These are phyloP conservation scores for Exophiala spinifera DNA, from an alignment of 2,329 filamentous ascomycete species.

Conservation along the genomic window DNA sequence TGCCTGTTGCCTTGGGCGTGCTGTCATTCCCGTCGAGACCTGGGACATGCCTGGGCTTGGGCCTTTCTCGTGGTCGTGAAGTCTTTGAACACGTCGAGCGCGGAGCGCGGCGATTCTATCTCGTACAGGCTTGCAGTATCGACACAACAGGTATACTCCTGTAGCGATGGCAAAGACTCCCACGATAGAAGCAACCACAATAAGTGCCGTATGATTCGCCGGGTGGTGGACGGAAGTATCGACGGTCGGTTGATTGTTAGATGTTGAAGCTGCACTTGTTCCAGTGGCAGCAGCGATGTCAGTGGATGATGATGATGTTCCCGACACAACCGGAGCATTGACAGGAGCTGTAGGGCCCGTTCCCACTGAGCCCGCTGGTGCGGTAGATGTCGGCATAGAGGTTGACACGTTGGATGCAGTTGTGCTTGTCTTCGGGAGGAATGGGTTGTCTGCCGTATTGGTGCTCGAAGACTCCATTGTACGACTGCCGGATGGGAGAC, in stretches of 20 bases:
- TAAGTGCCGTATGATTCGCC: neutral
- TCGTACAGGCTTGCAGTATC: neutral
- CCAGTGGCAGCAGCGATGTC: neutral
- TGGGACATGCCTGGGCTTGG: neutral
- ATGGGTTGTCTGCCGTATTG: neutral
- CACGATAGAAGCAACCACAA: neutral
- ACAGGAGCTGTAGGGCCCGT: neutral
- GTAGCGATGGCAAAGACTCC: neutral
- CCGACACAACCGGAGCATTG: neutral
- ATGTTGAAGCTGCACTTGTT: neutral
- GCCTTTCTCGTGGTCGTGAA: neutral
- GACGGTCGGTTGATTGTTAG: neutral
- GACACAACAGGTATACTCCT: neutral
- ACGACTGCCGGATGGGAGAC: neutral
- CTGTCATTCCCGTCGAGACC: neutral
- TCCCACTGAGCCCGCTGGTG: neutral
- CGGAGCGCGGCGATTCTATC: neutral
- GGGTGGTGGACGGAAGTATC: neutral
- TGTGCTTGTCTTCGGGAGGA: neutral
- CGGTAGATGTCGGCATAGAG: neutral
- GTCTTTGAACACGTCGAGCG: neutral
- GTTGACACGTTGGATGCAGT: neutral
- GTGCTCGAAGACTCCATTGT: neutral
- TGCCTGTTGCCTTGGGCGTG: neutral
- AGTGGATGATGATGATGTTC: neutral